Evolutionary conservation across 441 rosid genomes (phyloP).

Genomic region (Pelargonium australe): DNA sequence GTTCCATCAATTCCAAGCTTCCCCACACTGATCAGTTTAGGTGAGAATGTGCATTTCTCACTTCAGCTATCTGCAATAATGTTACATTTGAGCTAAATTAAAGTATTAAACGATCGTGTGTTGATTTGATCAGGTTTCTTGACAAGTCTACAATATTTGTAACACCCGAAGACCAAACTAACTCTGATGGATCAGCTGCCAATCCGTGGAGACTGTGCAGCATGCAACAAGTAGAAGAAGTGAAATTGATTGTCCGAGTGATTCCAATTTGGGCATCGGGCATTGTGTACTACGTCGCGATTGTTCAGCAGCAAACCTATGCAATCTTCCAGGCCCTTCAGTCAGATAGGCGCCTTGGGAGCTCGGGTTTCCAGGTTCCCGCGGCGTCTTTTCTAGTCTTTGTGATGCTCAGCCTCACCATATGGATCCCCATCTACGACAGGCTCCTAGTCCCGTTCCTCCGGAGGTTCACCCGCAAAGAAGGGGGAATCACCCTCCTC

Average conservation of each 20-base stretch:
- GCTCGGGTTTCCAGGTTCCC: conserved; percentile 29
- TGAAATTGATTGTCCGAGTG: conserved; percentile 37
- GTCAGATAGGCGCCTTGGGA: conserved; percentile 28
- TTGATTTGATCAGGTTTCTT: conserved; percentile 31
- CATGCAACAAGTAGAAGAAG: conserved; percentile 48
- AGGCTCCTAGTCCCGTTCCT: conserved; percentile 36
- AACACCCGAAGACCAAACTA: conserved; percentile 24
- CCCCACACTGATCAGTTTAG: conserved; percentile 32
- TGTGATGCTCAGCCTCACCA: conserved; percentile 33
- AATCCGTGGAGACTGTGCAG: conserved; percentile 39
- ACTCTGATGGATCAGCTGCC: conserved; percentile 28
- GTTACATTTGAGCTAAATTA: not conserved
- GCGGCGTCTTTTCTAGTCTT: conserved; percentile 36
- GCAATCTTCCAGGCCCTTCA: conserved; percentile 45
- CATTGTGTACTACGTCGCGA: conserved; percentile 29
- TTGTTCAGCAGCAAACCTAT: conserved; percentile 43
- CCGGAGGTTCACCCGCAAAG: conserved; percentile 28
- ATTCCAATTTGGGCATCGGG: conserved; percentile 46
- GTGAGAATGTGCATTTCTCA: conserved; percentile 13
- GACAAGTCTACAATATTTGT: conserved; percentile 38
- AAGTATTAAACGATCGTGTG: not conserved
- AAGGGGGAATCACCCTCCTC: conserved; percentile 19
- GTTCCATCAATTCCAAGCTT: conserved; percentile 32
- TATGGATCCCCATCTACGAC: conserved; percentile 47
- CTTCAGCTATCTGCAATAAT: not conserved